These are phyloP conservation scores for Phytophthora foliorum DNA, from an alignment of 352 stramenopile genomes.

Conservation along the genomic window DNA sequence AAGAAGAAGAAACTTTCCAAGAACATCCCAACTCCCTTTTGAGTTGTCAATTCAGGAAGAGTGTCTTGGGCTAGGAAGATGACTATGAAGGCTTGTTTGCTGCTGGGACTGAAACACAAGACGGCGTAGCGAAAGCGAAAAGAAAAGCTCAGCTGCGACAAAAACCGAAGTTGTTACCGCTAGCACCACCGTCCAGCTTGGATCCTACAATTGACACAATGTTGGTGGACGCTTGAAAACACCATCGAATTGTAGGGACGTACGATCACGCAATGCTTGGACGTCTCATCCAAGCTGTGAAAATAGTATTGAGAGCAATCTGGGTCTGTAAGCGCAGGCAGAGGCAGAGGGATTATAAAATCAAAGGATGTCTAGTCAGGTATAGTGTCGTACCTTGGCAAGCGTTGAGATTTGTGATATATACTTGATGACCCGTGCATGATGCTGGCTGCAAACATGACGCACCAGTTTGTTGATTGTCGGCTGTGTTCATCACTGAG, in stretches of 20 bases:
- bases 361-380: not conserved
- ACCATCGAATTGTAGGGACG: slow-evolving; percentile 15
- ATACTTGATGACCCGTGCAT: slow-evolving; percentile 60
- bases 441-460: slow-evolving; percentile 4
- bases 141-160: slow-evolving; percentile 48
- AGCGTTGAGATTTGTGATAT: slow-evolving; percentile 44
- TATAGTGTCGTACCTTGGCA: slow-evolving; percentile 52
- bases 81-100: not conserved
- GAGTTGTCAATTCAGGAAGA: too few relatives aligned
- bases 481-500: not conserved
- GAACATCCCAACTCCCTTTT: too few relatives aligned
- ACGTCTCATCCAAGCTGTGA: slow-evolving; percentile 51
- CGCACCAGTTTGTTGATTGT: not conserved
- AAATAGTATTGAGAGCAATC: slow-evolving; percentile 76
- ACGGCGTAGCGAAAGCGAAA: slow-evolving; percentile 45
- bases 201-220: slow-evolving; percentile 36
- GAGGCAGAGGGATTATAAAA: too few relatives aligned
- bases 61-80: not conserved
- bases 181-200: slow-evolving; percentile 47
- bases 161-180: slow-evolving; percentile 48
- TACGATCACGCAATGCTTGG: slow-evolving; percentile 68
- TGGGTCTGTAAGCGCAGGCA: slow-evolving; percentile 52
- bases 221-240: not conserved
- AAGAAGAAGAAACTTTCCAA: too few relatives aligned
- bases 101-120: slow-evolving; percentile 28